Evolutionary conservation across 495 filamentous ascomycete species (phyloP).

Genomic region (Penicillium longicatenatum): DNA sequence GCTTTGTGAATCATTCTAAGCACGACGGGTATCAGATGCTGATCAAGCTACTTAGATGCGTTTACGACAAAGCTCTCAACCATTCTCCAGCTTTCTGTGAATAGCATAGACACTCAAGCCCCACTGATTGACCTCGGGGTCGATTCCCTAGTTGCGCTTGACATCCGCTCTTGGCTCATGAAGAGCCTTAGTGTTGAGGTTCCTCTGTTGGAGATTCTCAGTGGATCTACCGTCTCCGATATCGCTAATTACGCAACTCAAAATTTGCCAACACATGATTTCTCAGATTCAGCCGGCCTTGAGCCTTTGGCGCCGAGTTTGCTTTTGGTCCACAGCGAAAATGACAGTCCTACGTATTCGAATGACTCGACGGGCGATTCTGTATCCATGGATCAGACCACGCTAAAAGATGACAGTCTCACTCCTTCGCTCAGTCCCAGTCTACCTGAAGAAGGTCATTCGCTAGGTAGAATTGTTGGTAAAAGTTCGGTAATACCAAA

Average conservation of each 20-base stretch:
- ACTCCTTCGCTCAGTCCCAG: not conserved
- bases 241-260: not conserved
- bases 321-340: not conserved
- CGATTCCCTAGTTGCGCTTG: not conserved
- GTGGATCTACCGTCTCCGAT: not conserved
- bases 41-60: not conserved
- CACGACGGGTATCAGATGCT: not conserved
- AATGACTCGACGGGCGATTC: not conserved
- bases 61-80: not conserved
- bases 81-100: not conserved
- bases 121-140: not conserved
- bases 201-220: not conserved
- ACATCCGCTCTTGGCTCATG: conserved; percentile 1
- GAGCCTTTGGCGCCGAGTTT: not conserved
- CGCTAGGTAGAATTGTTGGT: not conserved
- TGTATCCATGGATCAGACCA: not conserved
- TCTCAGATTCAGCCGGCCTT: not conserved
- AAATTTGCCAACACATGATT: not conserved
- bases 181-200: not conserved
- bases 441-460: not conserved
- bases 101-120: not conserved
- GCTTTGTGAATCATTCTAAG: not conserved
- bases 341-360: not conserved
- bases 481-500: not conserved
- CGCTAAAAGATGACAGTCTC: not conserved